Percentiles rank a stretch among this genome's conserved stretches.
These are phyloP conservation scores for Nothopassalora personata DNA, from an alignment of 2,329 filamentous ascomycete species.

Conservation along the genomic window DNA sequence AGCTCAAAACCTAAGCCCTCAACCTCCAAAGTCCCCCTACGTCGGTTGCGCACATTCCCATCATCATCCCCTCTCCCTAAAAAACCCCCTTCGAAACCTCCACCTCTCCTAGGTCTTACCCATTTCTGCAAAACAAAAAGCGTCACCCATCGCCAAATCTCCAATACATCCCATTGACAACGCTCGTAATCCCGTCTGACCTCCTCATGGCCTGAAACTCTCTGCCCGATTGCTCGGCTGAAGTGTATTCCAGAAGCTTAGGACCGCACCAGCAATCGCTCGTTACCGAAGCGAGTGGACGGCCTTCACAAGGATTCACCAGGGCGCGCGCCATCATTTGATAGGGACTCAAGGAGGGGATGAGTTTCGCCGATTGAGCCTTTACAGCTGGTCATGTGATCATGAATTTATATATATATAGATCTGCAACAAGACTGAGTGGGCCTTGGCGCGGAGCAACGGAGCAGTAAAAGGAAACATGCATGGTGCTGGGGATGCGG, in stretches of 20 bases:
- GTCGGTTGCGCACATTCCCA: too few species aligned
- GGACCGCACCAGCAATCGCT: conserved; percentile 46
- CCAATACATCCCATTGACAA: conserved; percentile 30
- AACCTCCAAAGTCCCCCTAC: too few species aligned
- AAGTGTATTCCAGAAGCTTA: conserved; percentile 52
- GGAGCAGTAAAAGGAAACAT: too few species aligned
- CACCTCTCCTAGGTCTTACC: too few species aligned
- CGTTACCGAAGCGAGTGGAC: conserved; percentile 53
- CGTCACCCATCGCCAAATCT: conserved; percentile 31
- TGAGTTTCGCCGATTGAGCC: conserved; percentile 29
- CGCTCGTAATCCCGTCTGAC: conserved; percentile 51
- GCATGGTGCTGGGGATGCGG: background rate
- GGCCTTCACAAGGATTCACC: conserved; percentile 52
- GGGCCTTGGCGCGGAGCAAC: too few species aligned
- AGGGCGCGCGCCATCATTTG: conserved; percentile 41
- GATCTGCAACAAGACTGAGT: too few species aligned
- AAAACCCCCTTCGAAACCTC: too few species aligned
- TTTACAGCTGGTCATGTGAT: conserved; percentile 30
- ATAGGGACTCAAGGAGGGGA: conserved; percentile 20
- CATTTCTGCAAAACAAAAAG: conserved; percentile 26
- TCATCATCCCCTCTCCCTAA: too few species aligned
- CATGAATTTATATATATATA: conserved; percentile 3
- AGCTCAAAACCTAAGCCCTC: too few species aligned
- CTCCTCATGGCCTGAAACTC: conserved; percentile 50
- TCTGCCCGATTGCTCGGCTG: conserved; percentile 58